Percentiles rank a stretch among this genome's conserved stretches.
These are phyloP conservation scores for Rosa persica DNA, from an alignment of 306 rosid genomes.

Conservation along the genomic window DNA sequence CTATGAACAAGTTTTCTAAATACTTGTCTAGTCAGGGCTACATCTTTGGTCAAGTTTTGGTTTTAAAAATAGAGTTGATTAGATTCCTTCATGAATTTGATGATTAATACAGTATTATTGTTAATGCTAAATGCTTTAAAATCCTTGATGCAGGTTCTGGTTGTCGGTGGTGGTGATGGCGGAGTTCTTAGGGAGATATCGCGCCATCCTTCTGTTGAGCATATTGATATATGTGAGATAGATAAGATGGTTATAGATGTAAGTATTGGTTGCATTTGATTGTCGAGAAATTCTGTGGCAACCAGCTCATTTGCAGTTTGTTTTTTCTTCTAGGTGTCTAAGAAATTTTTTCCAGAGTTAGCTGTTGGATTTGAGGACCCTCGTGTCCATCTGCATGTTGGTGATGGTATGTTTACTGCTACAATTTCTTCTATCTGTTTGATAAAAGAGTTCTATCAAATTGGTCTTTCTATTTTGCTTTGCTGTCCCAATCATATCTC, in stretches of 20 bases:
- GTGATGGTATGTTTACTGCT: constrained; percentile 58
- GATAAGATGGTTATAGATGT: constrained; percentile 98
- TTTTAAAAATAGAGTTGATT: neutral
- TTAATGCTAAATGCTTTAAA: constrained; percentile 4
- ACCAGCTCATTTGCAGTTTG: constrained; percentile 21
- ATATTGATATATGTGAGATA: constrained; percentile 94
- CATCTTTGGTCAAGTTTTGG: neutral
- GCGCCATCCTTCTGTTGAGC: constrained; percentile 84
- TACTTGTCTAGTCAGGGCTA: neutral
- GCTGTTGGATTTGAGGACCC: constrained; percentile 94
- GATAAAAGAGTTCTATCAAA: constrained; percentile 7
- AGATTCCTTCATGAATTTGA: neutral
- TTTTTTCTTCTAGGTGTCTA: constrained; percentile 64
- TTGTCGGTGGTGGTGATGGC: constrained; percentile 99
- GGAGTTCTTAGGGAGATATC: constrained; percentile 90
- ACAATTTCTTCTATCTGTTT: constrained; percentile 18
- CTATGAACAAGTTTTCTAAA: neutral
- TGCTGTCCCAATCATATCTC: constrained; percentile 14
- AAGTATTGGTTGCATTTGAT: constrained; percentile 29
- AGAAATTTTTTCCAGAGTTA: constrained; percentile 72
- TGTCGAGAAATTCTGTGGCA: constrained; percentile 14
- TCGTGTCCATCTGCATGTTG: constrained; percentile 88
- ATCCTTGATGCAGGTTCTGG: constrained; percentile 64
- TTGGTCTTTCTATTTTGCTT: neutral
- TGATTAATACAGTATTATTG: neutral